Evolutionary conservation across 805 yeast genomes (phyloP).

Genomic region (Saturnispora gosingensis): DNA sequence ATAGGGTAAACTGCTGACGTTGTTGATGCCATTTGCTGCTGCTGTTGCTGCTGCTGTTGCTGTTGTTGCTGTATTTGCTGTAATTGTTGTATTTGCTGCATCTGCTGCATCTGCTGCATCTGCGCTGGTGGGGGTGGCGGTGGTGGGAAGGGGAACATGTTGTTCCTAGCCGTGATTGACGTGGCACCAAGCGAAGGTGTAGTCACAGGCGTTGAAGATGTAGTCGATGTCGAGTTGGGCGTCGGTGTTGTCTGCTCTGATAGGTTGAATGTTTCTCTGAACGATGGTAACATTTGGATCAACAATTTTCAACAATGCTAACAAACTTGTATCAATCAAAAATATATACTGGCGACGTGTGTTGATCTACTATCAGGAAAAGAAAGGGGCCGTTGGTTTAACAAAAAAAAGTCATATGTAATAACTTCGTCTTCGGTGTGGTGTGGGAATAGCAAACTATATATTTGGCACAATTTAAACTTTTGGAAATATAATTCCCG

Average conservation of each 20-base stretch:
- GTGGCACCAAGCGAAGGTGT: background rate
- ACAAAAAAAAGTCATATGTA: background rate
- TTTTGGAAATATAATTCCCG: background rate
- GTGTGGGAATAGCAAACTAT: background rate
- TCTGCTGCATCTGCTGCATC: background rate
- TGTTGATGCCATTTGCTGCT: background rate
- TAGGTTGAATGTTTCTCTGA: constrained; percentile 1
- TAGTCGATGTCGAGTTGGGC: constrained; percentile 6
- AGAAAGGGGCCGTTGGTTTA: too few relatives aligned
- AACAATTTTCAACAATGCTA: background rate
- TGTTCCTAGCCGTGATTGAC: background rate
- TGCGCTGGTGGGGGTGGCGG: background rate
- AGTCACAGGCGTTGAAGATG: background rate
- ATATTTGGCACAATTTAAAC: background rate
- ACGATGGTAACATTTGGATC: constrained; percentile 1
- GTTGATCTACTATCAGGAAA: too few relatives aligned
- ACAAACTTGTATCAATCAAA: background rate
- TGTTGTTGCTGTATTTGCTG: background rate
- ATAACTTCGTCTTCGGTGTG: background rate
- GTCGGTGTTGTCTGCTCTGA: constrained; percentile 2
- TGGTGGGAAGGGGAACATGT: background rate
- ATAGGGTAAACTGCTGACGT: background rate
- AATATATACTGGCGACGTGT: too few relatives aligned
- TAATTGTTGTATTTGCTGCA: background rate
- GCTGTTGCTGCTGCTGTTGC: background rate